Base-by-base conservation (phyloP, 768 basidiomycete species). In the Antrodiella citrinella region DNA sequence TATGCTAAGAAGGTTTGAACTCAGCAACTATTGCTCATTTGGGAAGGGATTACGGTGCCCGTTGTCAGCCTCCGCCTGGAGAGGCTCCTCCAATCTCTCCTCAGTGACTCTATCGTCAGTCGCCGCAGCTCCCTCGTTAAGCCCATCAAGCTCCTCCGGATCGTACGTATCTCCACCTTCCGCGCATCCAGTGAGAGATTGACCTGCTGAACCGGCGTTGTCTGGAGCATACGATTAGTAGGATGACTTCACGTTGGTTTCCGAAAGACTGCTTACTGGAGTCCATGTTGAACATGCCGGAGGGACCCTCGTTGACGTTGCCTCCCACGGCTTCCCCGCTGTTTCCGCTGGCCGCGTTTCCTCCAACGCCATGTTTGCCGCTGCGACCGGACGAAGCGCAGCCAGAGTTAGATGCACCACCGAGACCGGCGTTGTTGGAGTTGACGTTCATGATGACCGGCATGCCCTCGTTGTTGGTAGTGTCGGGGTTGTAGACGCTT, bases 281-380 rank as follows among this genome's bases (percentile, higher is more conserved):
- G 38, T 59, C 50, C 22, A 62, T 26, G 50, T 65, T 59, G 45
- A 57, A 39, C 54, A 62, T 43, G 13, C 59, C 58, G 35, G 53
- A 52, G 15, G 41, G 41, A 10, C 56, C 54, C 30, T 56, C 58
- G 18, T 39, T 47, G 15, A 65, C 57, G 2, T 48, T 54, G 4
- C 66, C 66, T 9, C 66, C 66, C 15, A 46, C 43, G n/a, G 66
- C 66, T 9, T 57, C 50, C 3, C 66, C 65, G 4, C 63, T 55
- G 47, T 48, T 51, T 24, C 64, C 64, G 10, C 61, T 59, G 46
- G 51, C 58, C 12, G 58, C 60, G 38, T 61, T 60, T 23, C 60
- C 59, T 3, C 54, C 59, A 4, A 56, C 30, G 15, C 62, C 60
- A 35, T 26, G 7, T 15, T 7, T 38, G 19, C 49, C 47, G 3